A percentile compares a stretch with the other conserved stretches of the same genome.
phyloP scores from a whole-genome alignment of 2,329 filamentous ascomycete genomes.

The Cercospora janseana region DNA sequence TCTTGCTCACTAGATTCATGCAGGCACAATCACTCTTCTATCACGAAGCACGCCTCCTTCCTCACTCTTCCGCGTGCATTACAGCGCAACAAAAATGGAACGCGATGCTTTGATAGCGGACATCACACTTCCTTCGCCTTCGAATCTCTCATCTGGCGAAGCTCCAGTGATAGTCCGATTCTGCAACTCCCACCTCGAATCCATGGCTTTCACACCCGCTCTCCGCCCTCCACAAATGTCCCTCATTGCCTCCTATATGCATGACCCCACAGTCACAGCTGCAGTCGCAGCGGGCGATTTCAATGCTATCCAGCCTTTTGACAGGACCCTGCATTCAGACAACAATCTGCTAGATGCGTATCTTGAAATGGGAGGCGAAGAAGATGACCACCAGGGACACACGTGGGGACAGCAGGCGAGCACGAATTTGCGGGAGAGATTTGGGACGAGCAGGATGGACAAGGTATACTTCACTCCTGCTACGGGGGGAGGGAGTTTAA shows the following conservation, averaged over 20 bases:
- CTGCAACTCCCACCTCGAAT: conserved; percentile 60
- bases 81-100: conserved; percentile 47
- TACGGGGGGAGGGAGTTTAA: conserved; percentile 38
- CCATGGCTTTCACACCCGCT: conserved; percentile 50
- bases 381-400: conserved; percentile 53
- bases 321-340: conserved; percentile 49
- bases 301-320: conserved; percentile 58
- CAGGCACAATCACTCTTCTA: conserved; percentile 54
- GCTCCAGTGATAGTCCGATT: conserved; percentile 41
- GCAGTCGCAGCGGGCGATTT: conserved; percentile 54
- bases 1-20: background rate
- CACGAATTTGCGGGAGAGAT: conserved; percentile 43
- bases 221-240: conserved; percentile 51
- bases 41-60: conserved; percentile 48
- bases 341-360: conserved; percentile 55
- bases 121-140: conserved; percentile 34
- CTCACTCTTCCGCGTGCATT: conserved; percentile 53
- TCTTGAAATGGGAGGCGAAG: conserved; percentile 51
- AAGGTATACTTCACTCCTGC: conserved; percentile 47
- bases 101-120: conserved; percentile 59
- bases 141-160: conserved; percentile 25
- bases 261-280: conserved; percentile 39
- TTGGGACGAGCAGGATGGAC: conserved; percentile 56
- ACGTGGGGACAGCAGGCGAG: conserved; percentile 59
- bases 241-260: conserved; percentile 47